Base-by-base conservation (phyloP, 208 protist genomes). In the Trypanosoma boissoni region DNA sequence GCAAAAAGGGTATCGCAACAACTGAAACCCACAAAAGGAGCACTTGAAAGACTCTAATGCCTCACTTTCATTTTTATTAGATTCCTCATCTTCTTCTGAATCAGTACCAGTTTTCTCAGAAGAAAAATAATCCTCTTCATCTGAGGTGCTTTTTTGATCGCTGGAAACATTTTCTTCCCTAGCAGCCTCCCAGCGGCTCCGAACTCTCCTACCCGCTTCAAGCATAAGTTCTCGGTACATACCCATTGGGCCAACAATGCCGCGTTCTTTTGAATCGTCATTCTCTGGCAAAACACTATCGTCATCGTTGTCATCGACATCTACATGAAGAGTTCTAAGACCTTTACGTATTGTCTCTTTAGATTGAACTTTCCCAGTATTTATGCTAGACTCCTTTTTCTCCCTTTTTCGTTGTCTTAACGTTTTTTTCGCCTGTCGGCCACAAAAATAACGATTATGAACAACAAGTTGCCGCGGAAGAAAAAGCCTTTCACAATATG, bases 361-460 rank as follows among this genome's bases (percentile, higher is more conserved):
- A 7, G 81, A 85, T 60, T 92, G 84, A 42, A 89, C 65, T 37
- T 76, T 76, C 3, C 61, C 67, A 61, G 27, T 41, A 32, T 20
- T 53, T 6, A 28, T 9, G 37, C 44, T 23, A 58, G 66, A 10
- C 54, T 68, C 43, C 52, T 68, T 48, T 64, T 88, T 92, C 74
- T 97, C 89, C 7, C 86, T 73, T 66, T 94, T 91, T 57, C 57
- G 16, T 69, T 91, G 94, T 68, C 94, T 91, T 45, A 60, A 43
- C 1, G 85, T 96, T 49, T 89, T 86, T 58, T 78, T 80, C 3
- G 92, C 91, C 2, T 76, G 63, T 10, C 91, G 92, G 3, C 92
- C 92, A 72, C 95, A 98, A 63, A 96, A 98, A 73, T 96, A 98
- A 49, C 92, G 82, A 71, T 96, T 94, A 64, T 98, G 94, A 28